Percentiles rank a stretch among this genome's conserved stretches.
These are phyloP conservation scores for Ceratocystis huliohia DNA, from an alignment of 2,329 filamentous ascomycete genomes.

Conservation along the genomic window DNA sequence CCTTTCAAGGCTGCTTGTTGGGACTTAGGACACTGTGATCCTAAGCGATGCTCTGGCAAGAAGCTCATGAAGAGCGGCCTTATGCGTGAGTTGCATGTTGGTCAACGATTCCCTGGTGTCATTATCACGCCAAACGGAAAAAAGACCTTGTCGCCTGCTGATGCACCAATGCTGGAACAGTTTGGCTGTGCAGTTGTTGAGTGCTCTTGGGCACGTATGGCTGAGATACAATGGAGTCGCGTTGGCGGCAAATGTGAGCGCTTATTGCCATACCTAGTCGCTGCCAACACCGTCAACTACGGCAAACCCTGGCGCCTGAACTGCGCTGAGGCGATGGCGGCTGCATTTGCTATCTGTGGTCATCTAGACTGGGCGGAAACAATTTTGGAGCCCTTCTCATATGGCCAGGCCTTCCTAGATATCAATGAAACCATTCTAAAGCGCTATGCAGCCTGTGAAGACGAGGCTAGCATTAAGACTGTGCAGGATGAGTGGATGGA, in stretches of 20 bases:
- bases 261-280: conserved; percentile 84
- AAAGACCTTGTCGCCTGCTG: conserved; percentile 67
- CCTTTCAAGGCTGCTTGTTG: conserved; percentile 89
- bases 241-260: conserved; percentile 92
- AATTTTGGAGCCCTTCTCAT: conserved; percentile 72
- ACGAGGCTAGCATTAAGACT: conserved; percentile 71
- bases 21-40: conserved; percentile 96
- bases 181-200: conserved; percentile 93
- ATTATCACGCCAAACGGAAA: conserved; percentile 95
- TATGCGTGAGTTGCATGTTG: conserved; percentile 85
- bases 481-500: conserved; percentile 80
- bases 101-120: conserved; percentile 82
- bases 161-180: conserved; percentile 68
- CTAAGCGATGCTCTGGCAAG: conserved; percentile 92
- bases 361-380: conserved; percentile 81
- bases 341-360: conserved; percentile 86
- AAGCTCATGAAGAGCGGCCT: conserved; percentile 80
- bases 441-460: conserved; percentile 69
- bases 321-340: conserved; percentile 87
- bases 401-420: conserved; percentile 75
- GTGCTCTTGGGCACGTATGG: conserved; percentile 87
- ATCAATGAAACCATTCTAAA: conserved; percentile 78
- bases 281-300: conserved; percentile 95
- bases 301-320: conserved; percentile 90
- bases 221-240: conserved; percentile 78